phyloP scores from a whole-genome alignment of 805 yeast species.

The Metschnikowia sp. region DNA sequence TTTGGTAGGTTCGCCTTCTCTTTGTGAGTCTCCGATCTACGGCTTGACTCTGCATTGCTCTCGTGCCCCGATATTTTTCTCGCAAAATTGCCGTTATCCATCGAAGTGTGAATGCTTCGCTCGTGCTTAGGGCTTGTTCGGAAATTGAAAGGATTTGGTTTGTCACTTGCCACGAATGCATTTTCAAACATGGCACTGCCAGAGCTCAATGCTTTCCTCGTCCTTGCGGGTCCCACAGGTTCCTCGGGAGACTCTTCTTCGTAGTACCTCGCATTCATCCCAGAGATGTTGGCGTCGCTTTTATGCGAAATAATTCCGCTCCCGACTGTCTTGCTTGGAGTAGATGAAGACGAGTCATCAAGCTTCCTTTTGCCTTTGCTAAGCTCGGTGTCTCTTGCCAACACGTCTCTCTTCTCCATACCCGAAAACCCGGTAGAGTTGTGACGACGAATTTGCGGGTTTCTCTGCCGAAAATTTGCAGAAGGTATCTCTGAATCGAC shows the following conservation, averaged over 20 bases:
- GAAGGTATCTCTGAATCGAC: background rate
- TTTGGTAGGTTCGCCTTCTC: constrained; percentile 36
- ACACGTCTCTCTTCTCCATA: background rate
- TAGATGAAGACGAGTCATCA: constrained; percentile 2
- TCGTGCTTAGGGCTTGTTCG: constrained; percentile 10
- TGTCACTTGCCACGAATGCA: background rate
- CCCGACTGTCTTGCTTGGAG: constrained; percentile 7
- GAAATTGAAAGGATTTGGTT: constrained; percentile 2
- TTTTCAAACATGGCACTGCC: constrained; percentile 2
- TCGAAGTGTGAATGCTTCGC: constrained; percentile 3
- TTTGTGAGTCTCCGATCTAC: constrained; percentile 13
- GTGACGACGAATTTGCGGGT: constrained; percentile 12
- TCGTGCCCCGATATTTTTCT: background rate
- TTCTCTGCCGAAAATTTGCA: background rate
- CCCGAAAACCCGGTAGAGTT: constrained; percentile 14
- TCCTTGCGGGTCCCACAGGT: background rate
- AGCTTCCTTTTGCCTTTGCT: background rate
- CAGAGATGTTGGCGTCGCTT: constrained; percentile 8
- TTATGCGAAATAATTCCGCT: constrained; percentile 5
- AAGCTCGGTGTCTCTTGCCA: constrained; percentile 1
- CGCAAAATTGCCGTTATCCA: constrained; percentile 5
- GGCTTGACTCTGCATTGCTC: background rate
- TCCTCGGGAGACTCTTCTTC: constrained; percentile 2
- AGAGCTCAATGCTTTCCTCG: constrained; percentile 8
- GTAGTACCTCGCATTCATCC: constrained; percentile 3